phyloP scores from a whole-genome alignment of 179 eudicot species.

The Nepenthes alata region DNA sequence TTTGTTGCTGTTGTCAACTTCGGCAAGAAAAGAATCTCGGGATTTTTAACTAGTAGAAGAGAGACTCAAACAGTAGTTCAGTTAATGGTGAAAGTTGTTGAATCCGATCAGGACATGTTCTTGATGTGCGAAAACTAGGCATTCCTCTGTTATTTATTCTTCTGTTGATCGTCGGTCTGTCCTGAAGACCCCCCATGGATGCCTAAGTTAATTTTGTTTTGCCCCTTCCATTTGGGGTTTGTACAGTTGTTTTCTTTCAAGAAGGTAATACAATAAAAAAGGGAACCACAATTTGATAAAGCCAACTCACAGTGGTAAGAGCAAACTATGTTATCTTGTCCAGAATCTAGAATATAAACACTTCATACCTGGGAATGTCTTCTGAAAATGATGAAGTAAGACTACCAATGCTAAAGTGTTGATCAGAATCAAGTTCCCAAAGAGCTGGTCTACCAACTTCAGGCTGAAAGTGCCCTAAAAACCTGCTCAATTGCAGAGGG shows the following conservation, averaged over 20 bases:
- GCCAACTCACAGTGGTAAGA: not conserved
- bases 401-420: conserved; percentile 62
- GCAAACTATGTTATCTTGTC: not conserved
- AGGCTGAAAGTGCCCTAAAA: conserved; percentile 89
- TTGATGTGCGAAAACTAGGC: too few species aligned
- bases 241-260: not conserved
- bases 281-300: not conserved
- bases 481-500: conserved; percentile 34
- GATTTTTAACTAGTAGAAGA: too few species aligned
- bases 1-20: too few species aligned
- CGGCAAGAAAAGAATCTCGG: too few species aligned
- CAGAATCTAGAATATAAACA: conserved; percentile 5
- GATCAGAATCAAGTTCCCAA: conserved; percentile 90
- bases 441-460: conserved; percentile 67
- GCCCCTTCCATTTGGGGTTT: too few species aligned
- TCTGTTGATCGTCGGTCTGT: too few species aligned
- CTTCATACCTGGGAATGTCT: conserved; percentile 47
- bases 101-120: too few species aligned
- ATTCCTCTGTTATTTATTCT: too few species aligned
- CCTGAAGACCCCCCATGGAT: too few species aligned
- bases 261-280: not conserved
- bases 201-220: too few species aligned
- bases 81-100: too few species aligned
- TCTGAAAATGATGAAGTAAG: conserved; percentile 42
- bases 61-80: too few species aligned